phyloP scores from a whole-genome alignment of 2,329 filamentous ascomycete species.

The Aplosporella prunicola region DNA sequence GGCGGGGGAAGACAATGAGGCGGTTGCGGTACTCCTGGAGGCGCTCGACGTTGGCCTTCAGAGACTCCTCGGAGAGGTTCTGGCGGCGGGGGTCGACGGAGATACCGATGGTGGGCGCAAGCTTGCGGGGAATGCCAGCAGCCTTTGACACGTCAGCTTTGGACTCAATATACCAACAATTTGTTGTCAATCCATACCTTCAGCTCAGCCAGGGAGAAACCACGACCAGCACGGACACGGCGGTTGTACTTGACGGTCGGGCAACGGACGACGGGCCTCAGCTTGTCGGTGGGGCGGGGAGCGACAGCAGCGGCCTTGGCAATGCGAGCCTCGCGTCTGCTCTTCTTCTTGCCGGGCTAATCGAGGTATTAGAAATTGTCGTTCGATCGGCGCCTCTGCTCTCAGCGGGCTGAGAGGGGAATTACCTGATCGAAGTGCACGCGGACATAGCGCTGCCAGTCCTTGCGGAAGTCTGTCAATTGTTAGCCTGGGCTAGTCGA shows the following conservation, averaged over 20 bases:
- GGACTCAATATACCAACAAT: background rate
- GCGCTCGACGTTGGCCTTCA: constrained; percentile 89
- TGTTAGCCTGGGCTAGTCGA: constrained; percentile 16
- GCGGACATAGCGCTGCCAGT: constrained; percentile 98
- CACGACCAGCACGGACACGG: constrained; percentile 88
- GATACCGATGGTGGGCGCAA: constrained; percentile 94
- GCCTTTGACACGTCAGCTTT: constrained; percentile 48
- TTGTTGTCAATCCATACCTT: constrained; percentile 58
- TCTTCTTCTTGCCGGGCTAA: constrained; percentile 92
- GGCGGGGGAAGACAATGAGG: constrained; percentile 96
- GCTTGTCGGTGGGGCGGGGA: constrained; percentile 92
- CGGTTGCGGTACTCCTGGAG: constrained; percentile 96
- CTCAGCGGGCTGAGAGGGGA: constrained; percentile 43
- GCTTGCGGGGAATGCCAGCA: constrained; percentile 87
- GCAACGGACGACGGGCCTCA: constrained; percentile 94
- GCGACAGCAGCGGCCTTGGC: constrained; percentile 92
- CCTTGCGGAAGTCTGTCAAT: constrained; percentile 87
- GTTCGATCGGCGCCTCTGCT: constrained; percentile 40
- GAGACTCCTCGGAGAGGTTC: constrained; percentile 94
- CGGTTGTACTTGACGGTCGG: constrained; percentile 99
- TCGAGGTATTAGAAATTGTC: constrained; percentile 22
- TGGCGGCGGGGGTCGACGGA: constrained; percentile 90
- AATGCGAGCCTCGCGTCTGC: constrained; percentile 81
- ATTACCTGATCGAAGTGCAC: constrained; percentile 99
- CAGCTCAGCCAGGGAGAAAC: constrained; percentile 94